Conservation (phyloP, 2,329 filamentous ascomycete species). For the Rutstroemia sydowiana region DNA sequence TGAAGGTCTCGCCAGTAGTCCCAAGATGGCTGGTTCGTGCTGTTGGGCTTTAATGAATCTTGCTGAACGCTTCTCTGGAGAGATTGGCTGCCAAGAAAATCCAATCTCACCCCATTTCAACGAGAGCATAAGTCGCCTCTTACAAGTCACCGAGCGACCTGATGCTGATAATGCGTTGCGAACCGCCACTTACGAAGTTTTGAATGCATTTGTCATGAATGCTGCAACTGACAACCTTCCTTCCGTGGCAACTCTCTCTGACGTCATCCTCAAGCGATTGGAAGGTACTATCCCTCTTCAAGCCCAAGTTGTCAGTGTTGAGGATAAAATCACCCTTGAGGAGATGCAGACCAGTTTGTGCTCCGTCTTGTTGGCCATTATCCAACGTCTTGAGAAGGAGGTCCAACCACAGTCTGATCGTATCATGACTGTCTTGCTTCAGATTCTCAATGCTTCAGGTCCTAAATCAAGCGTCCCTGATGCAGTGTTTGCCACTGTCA, state of each 20-base stretch:
- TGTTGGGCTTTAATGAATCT: slow-evolving; percentile 99
- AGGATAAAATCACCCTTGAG: slow-evolving; percentile 91
- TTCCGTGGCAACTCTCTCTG: slow-evolving; percentile 73
- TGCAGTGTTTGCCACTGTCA: slow-evolving; percentile 85
- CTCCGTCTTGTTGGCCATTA: slow-evolving; percentile 85
- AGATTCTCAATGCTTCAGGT: slow-evolving; percentile 69
- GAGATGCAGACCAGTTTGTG: slow-evolving; percentile 96
- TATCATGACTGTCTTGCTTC: slow-evolving; percentile 85
- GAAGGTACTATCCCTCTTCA: slow-evolving; percentile 87
- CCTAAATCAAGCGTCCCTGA: slow-evolving; percentile 92
- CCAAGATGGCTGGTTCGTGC: slow-evolving; percentile 96
- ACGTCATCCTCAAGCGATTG: slow-evolving; percentile 83
- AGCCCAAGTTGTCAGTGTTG: slow-evolving; percentile 88
- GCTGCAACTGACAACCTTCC: slow-evolving; percentile 78
- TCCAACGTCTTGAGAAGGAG: slow-evolving; percentile 84
- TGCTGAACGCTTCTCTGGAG: slow-evolving; percentile 88
- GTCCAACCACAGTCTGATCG: slow-evolving; percentile 84
- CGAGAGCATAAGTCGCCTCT: slow-evolving; percentile 76
- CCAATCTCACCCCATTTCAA: slow-evolving; percentile 88
- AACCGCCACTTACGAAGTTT: slow-evolving; percentile 93
- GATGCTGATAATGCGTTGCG: slow-evolving; percentile 84
- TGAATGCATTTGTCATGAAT: slow-evolving; percentile 90
- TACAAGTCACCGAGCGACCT: slow-evolving; percentile 74
- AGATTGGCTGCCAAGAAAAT: slow-evolving; percentile 70
- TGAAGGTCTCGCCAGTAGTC: slow-evolving; percentile 78